These are phyloP conservation scores for Sporothrix pallida DNA, from an alignment of 2,329 filamentous ascomycete genomes.

Conservation along the genomic window DNA sequence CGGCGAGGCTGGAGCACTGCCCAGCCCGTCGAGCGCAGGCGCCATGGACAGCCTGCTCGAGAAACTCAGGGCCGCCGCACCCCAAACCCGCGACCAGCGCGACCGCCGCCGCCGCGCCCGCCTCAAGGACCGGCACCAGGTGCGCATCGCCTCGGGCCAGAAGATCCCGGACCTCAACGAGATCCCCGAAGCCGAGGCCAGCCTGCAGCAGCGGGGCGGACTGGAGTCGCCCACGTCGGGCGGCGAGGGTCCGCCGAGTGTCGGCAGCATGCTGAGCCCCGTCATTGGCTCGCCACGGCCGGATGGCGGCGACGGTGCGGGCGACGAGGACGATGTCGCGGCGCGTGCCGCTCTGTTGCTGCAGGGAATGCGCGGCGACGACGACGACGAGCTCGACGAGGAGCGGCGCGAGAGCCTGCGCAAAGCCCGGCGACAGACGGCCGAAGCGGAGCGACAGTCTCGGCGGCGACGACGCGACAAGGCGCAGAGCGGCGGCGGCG, in stretches of 20 bases:
- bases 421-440: constrained; percentile 68
- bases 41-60: constrained; percentile 96
- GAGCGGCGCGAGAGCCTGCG: constrained; percentile 67
- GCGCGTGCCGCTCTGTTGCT: constrained; percentile 82
- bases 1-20: constrained; percentile 51
- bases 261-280: constrained; percentile 60
- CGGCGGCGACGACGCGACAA: constrained; percentile 71
- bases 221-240: constrained; percentile 41
- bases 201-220: constrained; percentile 46
- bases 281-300: constrained; percentile 50
- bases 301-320: constrained; percentile 75
- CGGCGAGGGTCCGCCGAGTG: constrained; percentile 51
- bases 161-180: constrained; percentile 78
- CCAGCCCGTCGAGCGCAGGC: constrained; percentile 75
- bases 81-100: constrained; percentile 85
- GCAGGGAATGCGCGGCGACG: constrained; percentile 76
- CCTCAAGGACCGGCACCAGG: constrained; percentile 88
- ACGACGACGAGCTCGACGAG: constrained; percentile 62
- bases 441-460: constrained; percentile 76
- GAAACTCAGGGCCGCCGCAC: constrained; percentile 91
- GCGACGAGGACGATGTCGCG: constrained; percentile 75
- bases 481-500: constrained; percentile 50
- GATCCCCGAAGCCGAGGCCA: constrained; percentile 60
- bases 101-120: constrained; percentile 85
- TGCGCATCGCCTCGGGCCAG: constrained; percentile 86